A percentile compares a stretch with the other conserved stretches of the same genome.
These are phyloP conservation scores for Diplodia corticola DNA, from an alignment of 2,329 filamentous ascomycete species.

Conservation along the genomic window DNA sequence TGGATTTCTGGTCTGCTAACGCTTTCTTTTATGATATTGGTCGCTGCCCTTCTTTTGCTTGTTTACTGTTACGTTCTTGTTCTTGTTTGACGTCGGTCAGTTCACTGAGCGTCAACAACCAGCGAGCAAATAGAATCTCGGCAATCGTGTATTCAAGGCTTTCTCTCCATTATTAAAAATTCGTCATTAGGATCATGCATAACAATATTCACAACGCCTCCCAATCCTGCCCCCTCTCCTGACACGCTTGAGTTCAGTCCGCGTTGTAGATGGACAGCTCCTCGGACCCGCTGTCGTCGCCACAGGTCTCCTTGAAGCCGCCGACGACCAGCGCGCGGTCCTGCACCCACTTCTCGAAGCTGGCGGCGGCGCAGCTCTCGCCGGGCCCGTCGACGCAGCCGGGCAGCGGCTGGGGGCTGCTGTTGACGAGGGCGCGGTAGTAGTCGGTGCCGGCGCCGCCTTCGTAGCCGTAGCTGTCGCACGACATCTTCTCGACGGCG, in stretches of 20 bases:
- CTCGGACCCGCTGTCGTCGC: slow-evolving; percentile 46
- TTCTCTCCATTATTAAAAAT: not conserved
- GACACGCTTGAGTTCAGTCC: no score
- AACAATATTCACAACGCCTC: not conserved
- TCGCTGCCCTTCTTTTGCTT: no score
- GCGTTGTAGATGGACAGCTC: slow-evolving; percentile 36
- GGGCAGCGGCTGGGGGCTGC: slow-evolving; percentile 50
- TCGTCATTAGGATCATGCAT: not conserved
- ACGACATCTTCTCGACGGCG: slow-evolving; percentile 65
- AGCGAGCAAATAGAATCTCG: no score
- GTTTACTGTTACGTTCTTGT: no score
- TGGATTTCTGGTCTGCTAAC: no score
- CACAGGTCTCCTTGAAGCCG: slow-evolving; percentile 46
- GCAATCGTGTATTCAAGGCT: not conserved
- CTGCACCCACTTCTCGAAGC: slow-evolving; percentile 47
- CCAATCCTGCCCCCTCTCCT: not conserved
- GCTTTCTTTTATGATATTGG: no score
- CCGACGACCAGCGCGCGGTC: slow-evolving; percentile 47
- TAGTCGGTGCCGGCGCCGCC: slow-evolving; percentile 45
- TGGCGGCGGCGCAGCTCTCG: slow-evolving; percentile 50
- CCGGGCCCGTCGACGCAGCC: slow-evolving; percentile 53
- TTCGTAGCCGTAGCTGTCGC: slow-evolving; percentile 58
- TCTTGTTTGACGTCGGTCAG: no score
- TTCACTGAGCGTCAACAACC: not conserved
- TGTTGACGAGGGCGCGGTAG: slow-evolving; percentile 54